A percentile compares a stretch with the other conserved stretches of the same genome.
Conservation (phyloP, 164 flowering plant genomes). For the Vitis labrusca region DNA sequence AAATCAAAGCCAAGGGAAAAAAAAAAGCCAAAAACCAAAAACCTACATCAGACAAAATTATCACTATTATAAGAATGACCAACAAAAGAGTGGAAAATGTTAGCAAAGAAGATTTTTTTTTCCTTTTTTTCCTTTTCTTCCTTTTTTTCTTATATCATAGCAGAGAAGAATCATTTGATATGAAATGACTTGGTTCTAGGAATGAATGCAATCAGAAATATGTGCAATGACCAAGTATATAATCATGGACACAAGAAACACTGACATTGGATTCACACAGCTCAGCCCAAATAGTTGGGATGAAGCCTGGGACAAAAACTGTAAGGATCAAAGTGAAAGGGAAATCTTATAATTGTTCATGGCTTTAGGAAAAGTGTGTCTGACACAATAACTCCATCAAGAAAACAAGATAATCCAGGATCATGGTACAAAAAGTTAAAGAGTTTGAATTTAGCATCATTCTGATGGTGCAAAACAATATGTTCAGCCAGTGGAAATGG, state of each 20-base stretch:
- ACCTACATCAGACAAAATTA: too few relatives aligned
- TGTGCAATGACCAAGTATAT: not conserved
- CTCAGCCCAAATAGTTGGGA: not conserved
- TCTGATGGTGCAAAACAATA: not conserved
- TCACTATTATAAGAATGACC: too few relatives aligned
- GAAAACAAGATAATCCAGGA: not conserved
- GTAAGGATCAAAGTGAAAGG: too few relatives aligned
- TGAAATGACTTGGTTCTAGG: not conserved
- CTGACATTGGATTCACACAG: not conserved
- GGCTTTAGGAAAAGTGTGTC: not conserved
- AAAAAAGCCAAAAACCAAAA: too few relatives aligned
- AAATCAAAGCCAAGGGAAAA: too few relatives aligned
- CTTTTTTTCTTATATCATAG: too few relatives aligned
- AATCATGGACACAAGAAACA: not conserved
- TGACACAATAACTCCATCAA: not conserved
- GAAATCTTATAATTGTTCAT: not conserved
- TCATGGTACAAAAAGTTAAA: not conserved
- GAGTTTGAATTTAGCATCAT: not conserved
- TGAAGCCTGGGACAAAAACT: not conserved
- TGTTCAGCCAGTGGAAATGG: not conserved
- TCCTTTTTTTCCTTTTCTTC: too few relatives aligned
- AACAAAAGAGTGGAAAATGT: too few relatives aligned
- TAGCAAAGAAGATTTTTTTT: too few relatives aligned
- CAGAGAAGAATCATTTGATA: too few relatives aligned
- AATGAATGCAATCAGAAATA: not conserved